Percentiles rank a stretch among this genome's conserved stretches.
phyloP scores from a whole-genome alignment of 768 basidiomycete genomes.

The Boletus fagicola region DNA sequence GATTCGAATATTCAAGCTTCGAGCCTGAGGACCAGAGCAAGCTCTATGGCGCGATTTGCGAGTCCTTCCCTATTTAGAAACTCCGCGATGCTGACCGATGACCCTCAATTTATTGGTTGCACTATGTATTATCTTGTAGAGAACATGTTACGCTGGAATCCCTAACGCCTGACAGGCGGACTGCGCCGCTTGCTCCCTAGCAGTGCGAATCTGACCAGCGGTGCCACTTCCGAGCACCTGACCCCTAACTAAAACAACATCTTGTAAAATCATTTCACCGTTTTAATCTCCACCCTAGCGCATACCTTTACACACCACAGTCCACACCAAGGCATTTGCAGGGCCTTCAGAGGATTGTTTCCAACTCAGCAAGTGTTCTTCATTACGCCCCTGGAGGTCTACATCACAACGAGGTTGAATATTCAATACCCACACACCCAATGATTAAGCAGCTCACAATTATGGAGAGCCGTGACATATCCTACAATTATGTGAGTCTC shows the following conservation, averaged over 20 bases:
- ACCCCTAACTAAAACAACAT: constrained; percentile 42
- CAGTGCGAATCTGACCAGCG: constrained; percentile 42
- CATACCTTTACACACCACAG: constrained; percentile 56
- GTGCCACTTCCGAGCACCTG: constrained; percentile 46
- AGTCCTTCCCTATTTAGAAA: constrained; percentile 23
- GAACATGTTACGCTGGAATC: constrained; percentile 11
- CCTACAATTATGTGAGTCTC: constrained; percentile 26
- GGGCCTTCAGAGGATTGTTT: constrained; percentile 41
- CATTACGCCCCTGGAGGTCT: constrained; percentile 39
- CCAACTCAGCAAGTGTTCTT: constrained; percentile 40
- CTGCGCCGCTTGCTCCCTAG: constrained; percentile 49
- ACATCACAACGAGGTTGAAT: neutral
- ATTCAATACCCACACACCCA: neutral
- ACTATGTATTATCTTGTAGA: constrained; percentile 3
- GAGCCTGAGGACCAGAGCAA: neutral
- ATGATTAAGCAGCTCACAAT: constrained; percentile 37
- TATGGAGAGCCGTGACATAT: constrained; percentile 41
- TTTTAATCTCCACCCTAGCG: neutral
- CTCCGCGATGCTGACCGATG: constrained; percentile 25
- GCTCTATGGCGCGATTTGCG: constrained; percentile 1
- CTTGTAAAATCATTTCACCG: neutral
- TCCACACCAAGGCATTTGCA: constrained; percentile 46
- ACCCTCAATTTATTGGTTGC: neutral
- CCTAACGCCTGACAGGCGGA: constrained; percentile 39
- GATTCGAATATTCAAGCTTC: neutral